Percentiles rank a stretch among this genome's conserved stretches.
phyloP scores from a whole-genome alignment of 164 flowering plant genomes.

The grape (Vitis vinifera) region ASM3070453v1 NC_081808.1:20459001-20459500 shows the following conservation, averaged over 20 bases:
- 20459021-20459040: conserved; percentile 4
- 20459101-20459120: neutral
- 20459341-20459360: no score
- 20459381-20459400: no score
- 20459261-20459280: neutral
- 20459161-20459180: conserved; percentile 52
- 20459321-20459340: no score
- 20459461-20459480: conserved; percentile 78
- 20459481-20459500: conserved; percentile 75
- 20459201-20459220: conserved; percentile 70
- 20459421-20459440: no score
- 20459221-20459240: conserved; percentile 75
- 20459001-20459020: neutral
- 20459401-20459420: no score
- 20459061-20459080: conserved; percentile 46
- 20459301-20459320: neutral
- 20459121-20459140: neutral
- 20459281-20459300: neutral
- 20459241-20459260: conserved; percentile 75
- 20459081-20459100: conserved; percentile 59
- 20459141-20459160: neutral
- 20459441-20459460: conserved; percentile 20
- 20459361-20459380: no score
- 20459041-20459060: conserved; percentile 50
- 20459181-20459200: conserved; percentile 86